Evolutionary conservation across 2,329 filamentous ascomycete species (phyloP).

Genomic region (Hirsutella thompsonii): DNA sequence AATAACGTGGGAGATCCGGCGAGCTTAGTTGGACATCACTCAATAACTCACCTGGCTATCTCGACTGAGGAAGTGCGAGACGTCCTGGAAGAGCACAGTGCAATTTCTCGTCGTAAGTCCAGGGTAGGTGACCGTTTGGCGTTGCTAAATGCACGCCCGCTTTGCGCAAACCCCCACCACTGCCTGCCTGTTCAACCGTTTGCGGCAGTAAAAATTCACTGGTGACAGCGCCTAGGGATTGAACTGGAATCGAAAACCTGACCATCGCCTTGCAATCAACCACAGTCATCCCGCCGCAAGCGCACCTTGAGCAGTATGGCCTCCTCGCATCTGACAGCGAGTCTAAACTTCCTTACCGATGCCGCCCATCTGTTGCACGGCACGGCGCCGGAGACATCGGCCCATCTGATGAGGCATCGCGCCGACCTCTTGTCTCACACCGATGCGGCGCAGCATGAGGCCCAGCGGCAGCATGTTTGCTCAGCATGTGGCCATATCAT

Average conservation of each 20-base stretch:
- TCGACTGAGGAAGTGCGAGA: too few relatives aligned
- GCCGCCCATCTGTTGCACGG: constrained; percentile 43
- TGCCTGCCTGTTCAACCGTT: neutral
- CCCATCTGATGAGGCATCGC: constrained; percentile 43
- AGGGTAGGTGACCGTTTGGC: too few relatives aligned
- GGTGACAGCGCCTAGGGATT: too few relatives aligned
- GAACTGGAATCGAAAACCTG: neutral
- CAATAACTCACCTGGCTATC: too few relatives aligned
- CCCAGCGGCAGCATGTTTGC: constrained; percentile 43
- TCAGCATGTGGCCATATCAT: constrained; percentile 48
- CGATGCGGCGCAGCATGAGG: constrained; percentile 28
- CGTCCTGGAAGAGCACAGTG: too few relatives aligned
- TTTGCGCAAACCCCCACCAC: neutral
- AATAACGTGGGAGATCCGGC: constrained; percentile 71
- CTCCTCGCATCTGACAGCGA: constrained; percentile 7
- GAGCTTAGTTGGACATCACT: constrained; percentile 33
- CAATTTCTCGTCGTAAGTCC: too few relatives aligned
- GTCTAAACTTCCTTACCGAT: constrained; percentile 37
- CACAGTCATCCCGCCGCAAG: too few relatives aligned
- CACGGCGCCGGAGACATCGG: constrained; percentile 42
- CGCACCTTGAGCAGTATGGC: constrained; percentile 5
- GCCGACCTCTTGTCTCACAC: constrained; percentile 35
- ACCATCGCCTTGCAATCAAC: too few relatives aligned
- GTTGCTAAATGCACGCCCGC: neutral
- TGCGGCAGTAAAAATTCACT: neutral